Percentiles rank a stretch among this genome's conserved stretches.
phyloP scores from a whole-genome alignment of 345 rosid species.

The Balakata baccata region DNA sequence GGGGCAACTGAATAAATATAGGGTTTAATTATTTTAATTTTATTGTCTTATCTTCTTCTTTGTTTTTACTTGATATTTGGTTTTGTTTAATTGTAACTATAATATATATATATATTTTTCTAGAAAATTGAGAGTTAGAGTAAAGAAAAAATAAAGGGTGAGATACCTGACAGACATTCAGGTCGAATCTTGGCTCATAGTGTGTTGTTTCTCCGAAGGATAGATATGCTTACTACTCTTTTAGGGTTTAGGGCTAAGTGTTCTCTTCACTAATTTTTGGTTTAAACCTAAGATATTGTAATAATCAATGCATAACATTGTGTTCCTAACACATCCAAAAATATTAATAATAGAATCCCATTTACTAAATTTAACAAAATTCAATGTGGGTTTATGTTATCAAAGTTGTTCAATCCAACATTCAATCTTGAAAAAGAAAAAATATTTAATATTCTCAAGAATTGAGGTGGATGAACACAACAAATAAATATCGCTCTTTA shows the following conservation, averaged over 20 bases:
- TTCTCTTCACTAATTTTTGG: background rate
- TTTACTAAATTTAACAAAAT: no score
- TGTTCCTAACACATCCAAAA: background rate
- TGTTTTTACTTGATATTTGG: no score
- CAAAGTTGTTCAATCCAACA: no score
- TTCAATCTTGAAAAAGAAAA: no score
- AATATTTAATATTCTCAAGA: no score
- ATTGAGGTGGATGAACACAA: no score
- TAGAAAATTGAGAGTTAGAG: background rate
- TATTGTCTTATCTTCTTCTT: background rate
- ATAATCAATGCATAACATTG: background rate
- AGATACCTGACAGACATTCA: conserved; percentile 44
- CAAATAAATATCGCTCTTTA: no score
- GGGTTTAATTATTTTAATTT: background rate
- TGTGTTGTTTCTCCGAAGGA: background rate
- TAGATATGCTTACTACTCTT: background rate
- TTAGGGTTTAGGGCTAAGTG: background rate
- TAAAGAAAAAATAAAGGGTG: background rate
- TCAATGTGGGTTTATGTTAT: no score
- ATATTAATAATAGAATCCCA: no score
- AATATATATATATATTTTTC: background rate
- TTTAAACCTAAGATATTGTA: background rate
- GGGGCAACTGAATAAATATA: no score
- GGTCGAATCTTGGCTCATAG: conserved; percentile 31
- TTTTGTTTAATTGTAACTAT: background rate